Conservation (phyloP, 345 rosid species). For the Boechera divaricarpa region DNA sequence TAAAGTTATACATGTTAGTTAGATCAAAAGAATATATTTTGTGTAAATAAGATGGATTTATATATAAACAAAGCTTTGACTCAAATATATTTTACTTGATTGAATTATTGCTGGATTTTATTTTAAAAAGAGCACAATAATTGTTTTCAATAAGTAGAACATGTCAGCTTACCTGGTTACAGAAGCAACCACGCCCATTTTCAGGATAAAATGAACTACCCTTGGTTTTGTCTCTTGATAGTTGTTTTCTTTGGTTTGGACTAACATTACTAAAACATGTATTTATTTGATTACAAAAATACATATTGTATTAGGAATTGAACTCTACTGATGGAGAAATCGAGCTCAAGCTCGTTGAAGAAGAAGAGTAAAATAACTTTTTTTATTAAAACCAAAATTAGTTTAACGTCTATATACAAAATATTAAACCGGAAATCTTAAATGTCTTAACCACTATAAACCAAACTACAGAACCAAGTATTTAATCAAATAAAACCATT, state of each 20-base stretch:
- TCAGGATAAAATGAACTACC: background rate
- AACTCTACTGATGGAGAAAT: too few relatives aligned
- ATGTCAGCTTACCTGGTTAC: conserved; percentile 47
- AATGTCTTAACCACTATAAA: too few relatives aligned
- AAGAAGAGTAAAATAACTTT: too few relatives aligned
- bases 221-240: conserved; percentile 15
- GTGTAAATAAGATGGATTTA: conserved; percentile 12
- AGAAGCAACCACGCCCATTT: conserved; percentile 32
- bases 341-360: too few relatives aligned
- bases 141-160: conserved; percentile 37
- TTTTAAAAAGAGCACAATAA: background rate
- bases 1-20: conserved; percentile 18
- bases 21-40: conserved; percentile 13
- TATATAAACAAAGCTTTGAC: conserved; percentile 9
- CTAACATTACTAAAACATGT: conserved; percentile 14
- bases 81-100: background rate
- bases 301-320: background rate
- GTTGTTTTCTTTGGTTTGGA: background rate
- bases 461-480: too few relatives aligned
- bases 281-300: conserved; percentile 3
- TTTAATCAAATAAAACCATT: too few relatives aligned
- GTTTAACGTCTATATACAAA: too few relatives aligned
- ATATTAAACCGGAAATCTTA: too few relatives aligned
- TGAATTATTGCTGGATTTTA: conserved; percentile 18
- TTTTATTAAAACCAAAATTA: too few relatives aligned